Percentiles rank a stretch among this genome's conserved stretches.
phyloP scores from a whole-genome alignment of 257 asterid species.

The Solanum clarkiae region DNA sequence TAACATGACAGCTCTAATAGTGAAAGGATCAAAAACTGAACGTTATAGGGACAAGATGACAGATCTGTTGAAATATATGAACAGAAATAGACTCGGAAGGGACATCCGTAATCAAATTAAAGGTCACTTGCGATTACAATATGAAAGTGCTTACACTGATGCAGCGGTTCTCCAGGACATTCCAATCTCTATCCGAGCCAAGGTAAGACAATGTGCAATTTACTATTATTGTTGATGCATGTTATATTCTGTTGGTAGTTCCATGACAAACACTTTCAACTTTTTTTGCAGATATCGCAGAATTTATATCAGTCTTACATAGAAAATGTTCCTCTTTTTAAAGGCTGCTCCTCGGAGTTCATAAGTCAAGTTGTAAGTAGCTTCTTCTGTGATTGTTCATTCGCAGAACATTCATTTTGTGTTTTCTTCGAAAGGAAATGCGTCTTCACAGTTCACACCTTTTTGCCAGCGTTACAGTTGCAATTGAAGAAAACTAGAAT shows the following conservation, averaged over 20 bases:
- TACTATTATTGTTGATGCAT: background rate
- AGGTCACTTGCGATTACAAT: conserved; percentile 83
- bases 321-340: conserved; percentile 60
- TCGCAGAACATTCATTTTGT: background rate
- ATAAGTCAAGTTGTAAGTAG: conserved; percentile 78
- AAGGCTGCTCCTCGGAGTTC: conserved; percentile 70
- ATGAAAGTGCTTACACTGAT: conserved; percentile 79
- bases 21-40: conserved; percentile 88
- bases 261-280: background rate
- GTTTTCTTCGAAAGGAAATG: background rate
- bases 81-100: conserved; percentile 63
- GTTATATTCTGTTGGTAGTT: background rate
- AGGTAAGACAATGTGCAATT: conserved; percentile 21
- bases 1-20: conserved; percentile 96
- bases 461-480: background rate
- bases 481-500: background rate
- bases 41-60: conserved; percentile 85
- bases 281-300: conserved; percentile 60
- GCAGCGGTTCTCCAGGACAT: conserved; percentile 73
- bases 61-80: conserved; percentile 65
- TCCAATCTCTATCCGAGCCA: conserved; percentile 79
- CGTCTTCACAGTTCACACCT: background rate
- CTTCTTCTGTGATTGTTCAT: background rate
- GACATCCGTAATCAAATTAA: conserved; percentile 71
- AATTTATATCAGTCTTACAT: conserved; percentile 52